phyloP scores from a whole-genome alignment of 2,329 filamentous ascomycete genomes.

The Ceratocystis cubensis region DNA sequence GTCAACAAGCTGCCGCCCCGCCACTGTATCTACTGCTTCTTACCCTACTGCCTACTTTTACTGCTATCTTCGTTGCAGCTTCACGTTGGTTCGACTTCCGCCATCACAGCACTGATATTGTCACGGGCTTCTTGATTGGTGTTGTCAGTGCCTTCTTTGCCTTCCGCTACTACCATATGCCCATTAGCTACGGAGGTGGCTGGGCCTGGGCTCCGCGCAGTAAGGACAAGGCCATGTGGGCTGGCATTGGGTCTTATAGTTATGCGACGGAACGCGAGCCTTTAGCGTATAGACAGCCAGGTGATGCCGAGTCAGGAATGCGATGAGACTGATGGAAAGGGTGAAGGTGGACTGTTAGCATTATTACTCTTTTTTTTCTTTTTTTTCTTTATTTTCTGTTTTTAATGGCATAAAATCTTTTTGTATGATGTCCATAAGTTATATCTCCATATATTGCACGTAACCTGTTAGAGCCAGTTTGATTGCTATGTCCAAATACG shows the following conservation, averaged over 20 bases:
- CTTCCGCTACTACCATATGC: slow-evolving; percentile 67
- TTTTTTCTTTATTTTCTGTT: neutral
- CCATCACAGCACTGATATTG: slow-evolving; percentile 84
- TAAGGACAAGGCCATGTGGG: slow-evolving; percentile 62
- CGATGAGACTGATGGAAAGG: neutral
- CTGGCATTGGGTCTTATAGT: slow-evolving; percentile 52
- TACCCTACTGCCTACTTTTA: slow-evolving; percentile 56
- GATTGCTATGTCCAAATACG: too few species aligned
- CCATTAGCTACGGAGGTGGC: slow-evolving; percentile 52
- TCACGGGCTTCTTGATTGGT: slow-evolving; percentile 74
- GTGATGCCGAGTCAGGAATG: slow-evolving; percentile 16
- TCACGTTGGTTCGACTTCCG: slow-evolving; percentile 81
- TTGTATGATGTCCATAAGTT: neutral
- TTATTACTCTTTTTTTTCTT: neutral
- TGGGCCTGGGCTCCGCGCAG: slow-evolving; percentile 82
- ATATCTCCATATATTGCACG: too few species aligned
- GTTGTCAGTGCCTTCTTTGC: slow-evolving; percentile 56
- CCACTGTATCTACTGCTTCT: slow-evolving; percentile 66
- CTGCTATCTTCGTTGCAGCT: slow-evolving; percentile 68
- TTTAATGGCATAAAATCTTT: neutral
- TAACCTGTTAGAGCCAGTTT: too few species aligned
- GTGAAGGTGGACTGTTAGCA: neutral
- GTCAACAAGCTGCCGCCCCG: slow-evolving; percentile 67
- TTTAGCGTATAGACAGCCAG: slow-evolving; percentile 11
- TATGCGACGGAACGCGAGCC: slow-evolving; percentile 37